These are phyloP conservation scores for Begonia masoniana DNA, from an alignment of 306 rosid species.

Conservation along the genomic window DNA sequence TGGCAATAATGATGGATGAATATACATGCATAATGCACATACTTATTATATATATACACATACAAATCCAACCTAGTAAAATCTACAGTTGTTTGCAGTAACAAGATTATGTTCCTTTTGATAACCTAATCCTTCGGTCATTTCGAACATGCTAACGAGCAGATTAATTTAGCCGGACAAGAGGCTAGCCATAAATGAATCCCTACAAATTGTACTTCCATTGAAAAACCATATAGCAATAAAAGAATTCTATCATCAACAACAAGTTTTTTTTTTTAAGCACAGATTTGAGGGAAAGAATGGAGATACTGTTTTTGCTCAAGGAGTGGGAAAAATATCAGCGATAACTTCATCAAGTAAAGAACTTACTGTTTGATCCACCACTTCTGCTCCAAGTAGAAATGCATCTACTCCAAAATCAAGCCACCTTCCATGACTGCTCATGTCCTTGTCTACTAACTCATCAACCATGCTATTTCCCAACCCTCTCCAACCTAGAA, in stretches of 20 bases:
- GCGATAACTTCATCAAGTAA: slow-evolving; percentile 53
- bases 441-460: slow-evolving; percentile 87
- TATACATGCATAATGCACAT: too few species aligned
- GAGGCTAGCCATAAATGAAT: too few species aligned
- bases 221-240: too few species aligned
- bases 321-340: slow-evolving; percentile 19
- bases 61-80: too few species aligned
- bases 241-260: neutral
- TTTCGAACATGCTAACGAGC: too few species aligned
- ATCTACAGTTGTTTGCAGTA: too few species aligned
- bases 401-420: slow-evolving; percentile 56
- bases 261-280: neutral
- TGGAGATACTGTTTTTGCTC: neutral
- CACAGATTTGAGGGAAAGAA: neutral
- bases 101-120: too few species aligned
- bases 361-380: slow-evolving; percentile 44
- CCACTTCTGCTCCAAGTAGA: slow-evolving; percentile 51
- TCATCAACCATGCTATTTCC: slow-evolving; percentile 83
- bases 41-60: too few species aligned
- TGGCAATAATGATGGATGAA: too few species aligned
- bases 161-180: too few species aligned
- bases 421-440: slow-evolving; percentile 70
- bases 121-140: too few species aligned
- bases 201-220: too few species aligned
- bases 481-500: slow-evolving; percentile 52